These are phyloP conservation scores for Straminergon stramineum DNA, from an alignment of 225 moss, liverwort and hornwort genomes.

Conservation along the genomic window DNA sequence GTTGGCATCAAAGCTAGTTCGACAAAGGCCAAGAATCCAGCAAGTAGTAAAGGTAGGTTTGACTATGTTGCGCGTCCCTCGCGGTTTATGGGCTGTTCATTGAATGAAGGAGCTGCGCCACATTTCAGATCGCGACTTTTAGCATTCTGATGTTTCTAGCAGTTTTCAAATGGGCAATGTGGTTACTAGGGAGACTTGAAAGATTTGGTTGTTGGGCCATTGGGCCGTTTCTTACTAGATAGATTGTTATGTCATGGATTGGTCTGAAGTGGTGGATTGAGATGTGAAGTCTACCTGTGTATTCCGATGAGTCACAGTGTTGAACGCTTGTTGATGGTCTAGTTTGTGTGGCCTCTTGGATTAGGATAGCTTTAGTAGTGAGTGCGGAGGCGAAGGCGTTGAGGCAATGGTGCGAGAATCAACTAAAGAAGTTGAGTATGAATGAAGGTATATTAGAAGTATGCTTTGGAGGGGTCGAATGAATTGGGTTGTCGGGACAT, in stretches of 20 bases:
- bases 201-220: not conserved
- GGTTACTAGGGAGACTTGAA: not conserved
- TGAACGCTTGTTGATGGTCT: not conserved
- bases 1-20: slow-evolving; percentile 4
- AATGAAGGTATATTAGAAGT: slow-evolving; percentile 35
- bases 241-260: not conserved
- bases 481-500: not conserved
- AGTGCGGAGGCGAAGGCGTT: slow-evolving; percentile 65
- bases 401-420: slow-evolving; percentile 82
- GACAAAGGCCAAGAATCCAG: slow-evolving; percentile 21
- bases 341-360: not conserved
- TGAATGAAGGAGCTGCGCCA: not conserved
- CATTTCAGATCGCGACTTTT: not conserved
- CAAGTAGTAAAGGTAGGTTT: slow-evolving; percentile 17
- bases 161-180: not conserved
- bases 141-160: not conserved
- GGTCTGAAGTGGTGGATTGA: not conserved
- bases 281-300: not conserved
- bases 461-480: not conserved
- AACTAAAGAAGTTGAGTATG: slow-evolving; percentile 66
- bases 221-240: not conserved
- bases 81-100: not conserved
- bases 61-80: not conserved
- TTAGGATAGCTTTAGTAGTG: not conserved
- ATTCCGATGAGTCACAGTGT: not conserved